Base-by-base conservation (phyloP, 2,329 filamentous ascomycete genomes). In the Claviceps sp. region DNA sequence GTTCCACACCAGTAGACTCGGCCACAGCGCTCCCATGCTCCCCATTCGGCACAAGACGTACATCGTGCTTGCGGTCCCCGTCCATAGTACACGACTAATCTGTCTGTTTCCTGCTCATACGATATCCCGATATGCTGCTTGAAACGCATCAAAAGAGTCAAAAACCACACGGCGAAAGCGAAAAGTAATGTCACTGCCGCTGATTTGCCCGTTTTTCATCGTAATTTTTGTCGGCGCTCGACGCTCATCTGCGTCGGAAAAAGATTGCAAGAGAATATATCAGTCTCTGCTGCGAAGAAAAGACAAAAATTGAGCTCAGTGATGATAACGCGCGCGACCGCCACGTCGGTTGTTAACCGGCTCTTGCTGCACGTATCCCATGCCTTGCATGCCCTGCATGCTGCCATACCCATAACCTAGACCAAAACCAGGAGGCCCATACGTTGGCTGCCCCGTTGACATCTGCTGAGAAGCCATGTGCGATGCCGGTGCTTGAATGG, bases 291-390 rank as follows among this genome's bases (percentile, higher is more conserved):
- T 34, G 20, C 1, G 8, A 9, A n/a, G 13, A 30, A 52, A 4
- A 16, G 3, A 9, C 20, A 22, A n/a, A 22, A 26, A 30, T 20
- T 13, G 13, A 4, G 16, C 5, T 16, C 6, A 44, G n/a, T 42
- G 40, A 16, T 8, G 42, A 53, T 47, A 45, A 65, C 77, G 70
- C 74, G 80, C 77, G 62, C 79, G 75, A 65, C 79, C 79, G 40
- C 53, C 53, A 58, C 79, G 75, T 64, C 79, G 70, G 56, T 68
- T 64, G 64, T 77, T 79, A 57, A 71, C 71, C 58, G 77, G 76
- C 58, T 78, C 76, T 60, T 81, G 77, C 56, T 73, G 57, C 63
- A 67, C 64, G 60, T 78, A 81, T 26, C 71, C 73, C 67, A 77
- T 70, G 51, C 70, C 71, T 20, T 57, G 57, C 61, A 65, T 62